phyloP scores from a whole-genome alignment of 176 grass and related monocot species.

The Typha latifolia region DNA sequence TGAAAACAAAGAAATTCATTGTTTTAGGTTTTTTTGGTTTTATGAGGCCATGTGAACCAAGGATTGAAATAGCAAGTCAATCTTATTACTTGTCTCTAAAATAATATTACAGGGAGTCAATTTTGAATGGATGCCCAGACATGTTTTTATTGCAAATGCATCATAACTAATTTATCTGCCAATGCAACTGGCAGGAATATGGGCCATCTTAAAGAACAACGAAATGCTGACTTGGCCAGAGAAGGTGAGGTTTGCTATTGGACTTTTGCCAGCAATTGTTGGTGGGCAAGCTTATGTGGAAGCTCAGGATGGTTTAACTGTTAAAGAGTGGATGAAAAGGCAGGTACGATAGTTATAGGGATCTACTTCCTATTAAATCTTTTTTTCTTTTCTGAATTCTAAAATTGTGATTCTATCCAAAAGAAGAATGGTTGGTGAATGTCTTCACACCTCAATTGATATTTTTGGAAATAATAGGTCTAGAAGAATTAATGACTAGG shows the following conservation, averaged over 20 bases:
- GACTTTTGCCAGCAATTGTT: constrained; percentile 84
- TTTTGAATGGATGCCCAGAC: constrained; percentile 3
- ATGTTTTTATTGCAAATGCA: background rate
- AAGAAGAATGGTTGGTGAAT: too few relatives aligned
- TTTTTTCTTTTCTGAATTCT: background rate
- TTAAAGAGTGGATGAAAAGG: constrained; percentile 93
- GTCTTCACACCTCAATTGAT: too few relatives aligned
- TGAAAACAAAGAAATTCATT: too few relatives aligned
- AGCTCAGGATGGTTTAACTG: constrained; percentile 85
- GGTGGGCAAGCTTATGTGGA: constrained; percentile 97
- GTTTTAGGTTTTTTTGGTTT: too few relatives aligned
- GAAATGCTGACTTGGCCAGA: constrained; percentile 99
- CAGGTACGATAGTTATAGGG: constrained; percentile 29
- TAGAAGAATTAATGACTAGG: too few relatives aligned
- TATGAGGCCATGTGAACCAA: too few relatives aligned
- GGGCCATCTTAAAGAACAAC: constrained; percentile 89
- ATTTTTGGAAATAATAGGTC: too few relatives aligned
- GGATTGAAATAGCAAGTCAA: background rate
- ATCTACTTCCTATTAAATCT: constrained; percentile 4
- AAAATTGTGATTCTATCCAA: background rate
- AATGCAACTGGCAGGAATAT: constrained; percentile 60
- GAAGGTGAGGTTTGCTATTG: constrained; percentile 96
- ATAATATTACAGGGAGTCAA: background rate
- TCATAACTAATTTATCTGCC: background rate
- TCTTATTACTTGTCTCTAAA: background rate